Conservation (phyloP, 176 grass and related monocot genomes). For the Ananas comosus region DNA sequence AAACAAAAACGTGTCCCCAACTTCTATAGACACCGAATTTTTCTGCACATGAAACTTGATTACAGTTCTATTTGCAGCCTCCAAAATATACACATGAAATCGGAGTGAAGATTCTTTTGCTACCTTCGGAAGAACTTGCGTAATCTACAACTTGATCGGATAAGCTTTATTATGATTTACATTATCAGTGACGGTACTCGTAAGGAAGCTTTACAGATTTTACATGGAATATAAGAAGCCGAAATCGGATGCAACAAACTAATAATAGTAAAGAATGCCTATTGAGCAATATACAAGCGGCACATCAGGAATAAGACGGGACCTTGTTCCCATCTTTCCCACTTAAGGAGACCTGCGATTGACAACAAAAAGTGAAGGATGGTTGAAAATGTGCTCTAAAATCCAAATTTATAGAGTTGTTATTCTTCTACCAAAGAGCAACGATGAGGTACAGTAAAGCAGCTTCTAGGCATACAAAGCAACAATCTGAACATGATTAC, state of each 20-base stretch:
- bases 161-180: background rate
- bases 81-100: background rate
- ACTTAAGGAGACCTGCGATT: slow-evolving; percentile 57
- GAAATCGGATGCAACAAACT: slow-evolving; percentile 13
- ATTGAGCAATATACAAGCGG: slow-evolving; percentile 27
- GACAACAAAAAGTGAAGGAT: slow-evolving; percentile 10
- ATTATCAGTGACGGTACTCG: background rate
- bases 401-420: background rate
- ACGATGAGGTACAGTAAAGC: background rate
- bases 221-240: slow-evolving; percentile 21
- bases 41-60: background rate
- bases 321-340: slow-evolving; percentile 44
- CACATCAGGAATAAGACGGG: slow-evolving; percentile 22
- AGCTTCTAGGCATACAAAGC: background rate
- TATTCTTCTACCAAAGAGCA: background rate
- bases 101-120: background rate
- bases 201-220: slow-evolving; percentile 40
- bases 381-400: background rate
- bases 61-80: background rate
- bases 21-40: background rate
- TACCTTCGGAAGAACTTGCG: background rate
- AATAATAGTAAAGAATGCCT: slow-evolving; percentile 6
- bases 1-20: background rate
- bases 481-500: background rate
- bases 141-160: background rate